Evolutionary conservation across 2,329 filamentous ascomycete species (phyloP).

Genomic region (Trichoderma arundinaceum): DNA sequence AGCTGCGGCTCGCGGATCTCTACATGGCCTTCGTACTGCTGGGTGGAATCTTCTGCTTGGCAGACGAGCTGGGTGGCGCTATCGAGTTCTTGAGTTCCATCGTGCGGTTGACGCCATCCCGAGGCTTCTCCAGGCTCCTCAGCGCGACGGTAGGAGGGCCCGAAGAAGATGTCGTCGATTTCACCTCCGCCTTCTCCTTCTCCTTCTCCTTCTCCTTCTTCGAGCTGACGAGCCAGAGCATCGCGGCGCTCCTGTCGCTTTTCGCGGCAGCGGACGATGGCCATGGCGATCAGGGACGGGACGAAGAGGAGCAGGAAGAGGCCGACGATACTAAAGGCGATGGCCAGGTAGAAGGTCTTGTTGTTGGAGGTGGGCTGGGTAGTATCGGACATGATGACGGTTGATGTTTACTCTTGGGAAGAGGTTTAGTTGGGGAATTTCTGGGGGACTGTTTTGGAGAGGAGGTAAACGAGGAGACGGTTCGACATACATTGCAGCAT

Average conservation of each 20-base stretch:
- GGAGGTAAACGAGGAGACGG: background rate
- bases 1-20: constrained; percentile 12
- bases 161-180: background rate
- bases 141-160: background rate
- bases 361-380: constrained; percentile 9
- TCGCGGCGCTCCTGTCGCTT: constrained; percentile 21
- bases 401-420: background rate
- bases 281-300: constrained; percentile 20
- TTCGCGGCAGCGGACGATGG: constrained; percentile 14
- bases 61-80: background rate
- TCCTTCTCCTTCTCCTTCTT: background rate
- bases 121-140: constrained; percentile 20
- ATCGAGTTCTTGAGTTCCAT: background rate
- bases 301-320: constrained; percentile 21
- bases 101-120: background rate
- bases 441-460: no score
- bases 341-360: background rate
- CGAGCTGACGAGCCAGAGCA: background rate
- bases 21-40: background rate
- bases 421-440: background rate
- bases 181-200: background rate
- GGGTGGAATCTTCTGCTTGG: background rate
- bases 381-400: constrained; percentile 3
- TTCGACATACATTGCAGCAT: background rate
- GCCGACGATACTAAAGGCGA: background rate